Base-by-base conservation (phyloP, 345 rosid genomes). In the Camelina laxa region DNA sequence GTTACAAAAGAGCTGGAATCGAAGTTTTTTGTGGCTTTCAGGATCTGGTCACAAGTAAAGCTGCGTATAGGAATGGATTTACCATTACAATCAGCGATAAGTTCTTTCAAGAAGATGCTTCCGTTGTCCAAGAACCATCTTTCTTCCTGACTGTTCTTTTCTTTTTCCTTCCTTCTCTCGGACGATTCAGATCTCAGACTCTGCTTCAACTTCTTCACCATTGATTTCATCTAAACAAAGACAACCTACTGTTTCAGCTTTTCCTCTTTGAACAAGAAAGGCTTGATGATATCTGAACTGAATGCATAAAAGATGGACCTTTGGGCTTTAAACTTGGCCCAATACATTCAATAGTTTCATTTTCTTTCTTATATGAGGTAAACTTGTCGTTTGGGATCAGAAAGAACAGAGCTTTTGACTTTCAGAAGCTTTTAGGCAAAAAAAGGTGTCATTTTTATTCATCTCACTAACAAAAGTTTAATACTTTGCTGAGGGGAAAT, bases 121-220 rank as follows among this genome's bases (percentile, higher is more conserved):
- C 73, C 73, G 39, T 49, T 65, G 3, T 65, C 56, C 30, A 65
- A 48, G 69, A 65, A 65, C 69, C 69, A 63, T 8, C 2, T 62
- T 15, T 73, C 76, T 12, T 70, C 66, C 6, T 15, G 20, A 15
- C 10, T 15, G 13, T 1, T 2, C 1, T 50, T 50, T 50, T 6
- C 17, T 0, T 64, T 16, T 64, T 47, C 69, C 58, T 65, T 65
- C 45, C 20, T 65, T 27, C 7, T 65, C 57, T 13, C 21, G 5
- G 12, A 65, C 2, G 51, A 36, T n/a, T 9, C 44, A 49, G 16
- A 49, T 17, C 30, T 49, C 58, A 33, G 39, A n/a, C 21, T 60
- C 14, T 17, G 27, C 64, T 63, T 44, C 67, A 63, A 30, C 38
- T 63, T 63, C 20, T 63, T 63, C 67, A 24, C n/a, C 64, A 19